phyloP scores from a whole-genome alignment of 78 protist genomes.

The Mastigamoeba balamuthi region DNA sequence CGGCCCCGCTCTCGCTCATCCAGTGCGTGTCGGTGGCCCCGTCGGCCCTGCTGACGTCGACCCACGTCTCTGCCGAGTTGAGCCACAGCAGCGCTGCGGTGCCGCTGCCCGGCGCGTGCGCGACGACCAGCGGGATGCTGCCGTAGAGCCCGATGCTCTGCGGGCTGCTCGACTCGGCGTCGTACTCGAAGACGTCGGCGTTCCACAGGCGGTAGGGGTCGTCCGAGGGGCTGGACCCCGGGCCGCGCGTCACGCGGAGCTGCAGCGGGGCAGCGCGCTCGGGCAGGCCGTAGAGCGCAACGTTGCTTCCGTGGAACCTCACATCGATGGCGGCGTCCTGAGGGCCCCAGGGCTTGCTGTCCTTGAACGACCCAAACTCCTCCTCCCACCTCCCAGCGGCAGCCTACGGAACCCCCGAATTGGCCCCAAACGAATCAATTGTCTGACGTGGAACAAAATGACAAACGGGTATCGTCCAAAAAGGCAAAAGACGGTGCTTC shows the following conservation, averaged over 20 bases:
- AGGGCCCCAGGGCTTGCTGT: constrained; percentile 20
- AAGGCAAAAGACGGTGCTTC: no score
- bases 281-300: no score
- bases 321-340: neutral
- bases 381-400: neutral
- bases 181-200: constrained; percentile 91
- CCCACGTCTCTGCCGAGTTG: constrained; percentile 88
- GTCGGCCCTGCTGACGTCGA: constrained; percentile 72
- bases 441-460: no score
- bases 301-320: no score
- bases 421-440: no score
- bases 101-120: neutral
- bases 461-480: no score
- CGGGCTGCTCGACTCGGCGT: no score
- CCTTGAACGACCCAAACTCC: neutral
- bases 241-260: no score
- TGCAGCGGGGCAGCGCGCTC: no score
- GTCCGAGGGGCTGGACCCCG: no score
- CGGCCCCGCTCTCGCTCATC: constrained; percentile 77
- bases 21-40: constrained; percentile 59
- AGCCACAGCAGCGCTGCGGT: constrained; percentile 76
- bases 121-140: constrained; percentile 75
- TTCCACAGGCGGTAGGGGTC: constrained; percentile 92
- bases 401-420: neutral
- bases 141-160: constrained; percentile 89